Evolutionary conservation across 169 alveolate genomes (phyloP).

Genomic region (Plasmodium yoelii): DNA sequence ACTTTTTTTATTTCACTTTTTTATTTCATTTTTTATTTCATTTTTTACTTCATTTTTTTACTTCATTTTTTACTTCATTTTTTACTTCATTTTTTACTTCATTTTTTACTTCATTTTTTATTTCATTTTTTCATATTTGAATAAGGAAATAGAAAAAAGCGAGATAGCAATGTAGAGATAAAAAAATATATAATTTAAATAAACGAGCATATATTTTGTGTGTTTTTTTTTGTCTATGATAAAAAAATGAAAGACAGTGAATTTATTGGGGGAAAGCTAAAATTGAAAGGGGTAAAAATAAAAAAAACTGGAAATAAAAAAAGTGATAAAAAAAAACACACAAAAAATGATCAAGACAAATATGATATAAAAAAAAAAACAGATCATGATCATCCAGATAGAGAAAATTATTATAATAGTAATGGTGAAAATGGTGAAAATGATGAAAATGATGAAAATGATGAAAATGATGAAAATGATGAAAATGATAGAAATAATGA

Average conservation of each 20-base stretch:
- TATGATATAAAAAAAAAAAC: slow-evolving; percentile 1
- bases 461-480: slow-evolving; percentile 27
- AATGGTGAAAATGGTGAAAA: background rate
- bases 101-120: too few relatives aligned
- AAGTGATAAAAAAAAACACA: slow-evolving; percentile 3
- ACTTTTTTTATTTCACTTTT: background rate
- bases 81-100: background rate
- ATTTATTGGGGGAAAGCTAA: slow-evolving; percentile 71
- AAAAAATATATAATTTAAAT: background rate
- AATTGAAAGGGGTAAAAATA: slow-evolving; percentile 23
- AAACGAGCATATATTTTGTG: background rate
- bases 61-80: background rate
- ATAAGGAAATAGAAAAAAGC: background rate
- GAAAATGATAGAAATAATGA: slow-evolving; percentile 2
- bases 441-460: background rate
- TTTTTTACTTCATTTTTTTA: background rate
- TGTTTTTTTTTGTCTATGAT: slow-evolving; percentile 2
- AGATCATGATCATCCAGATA: background rate
- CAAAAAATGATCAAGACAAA: slow-evolving; percentile 8
- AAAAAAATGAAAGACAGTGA: slow-evolving; percentile 64
- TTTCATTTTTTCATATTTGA: background rate
- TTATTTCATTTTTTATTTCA: background rate
- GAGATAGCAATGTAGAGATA: background rate
- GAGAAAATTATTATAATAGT: background rate
- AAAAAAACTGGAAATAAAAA: slow-evolving; percentile 6